phyloP scores from a whole-genome alignment of 768 basidiomycete genomes.

The Pleurotus pulmonarius region DNA sequence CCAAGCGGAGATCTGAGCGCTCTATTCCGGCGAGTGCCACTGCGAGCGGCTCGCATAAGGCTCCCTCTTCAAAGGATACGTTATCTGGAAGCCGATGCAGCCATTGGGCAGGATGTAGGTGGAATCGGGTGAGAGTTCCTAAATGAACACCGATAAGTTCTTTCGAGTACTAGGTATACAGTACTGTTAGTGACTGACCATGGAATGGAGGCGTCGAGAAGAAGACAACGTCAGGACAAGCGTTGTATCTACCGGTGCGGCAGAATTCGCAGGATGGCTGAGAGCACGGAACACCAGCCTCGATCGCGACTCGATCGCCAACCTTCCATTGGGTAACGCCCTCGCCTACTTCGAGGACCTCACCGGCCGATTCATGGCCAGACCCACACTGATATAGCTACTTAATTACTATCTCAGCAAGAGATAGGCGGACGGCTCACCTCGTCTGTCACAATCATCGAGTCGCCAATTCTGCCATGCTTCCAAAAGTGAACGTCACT shows the following conservation, averaged over 20 bases:
- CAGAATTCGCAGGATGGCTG: slow-evolving; percentile 59
- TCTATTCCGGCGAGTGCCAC: slow-evolving; percentile 69
- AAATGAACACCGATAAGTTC: slow-evolving; percentile 3
- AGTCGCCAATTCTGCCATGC: slow-evolving; percentile 64
- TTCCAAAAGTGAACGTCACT: slow-evolving; percentile 76
- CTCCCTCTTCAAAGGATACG: slow-evolving; percentile 64
- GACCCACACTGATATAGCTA: slow-evolving; percentile 48
- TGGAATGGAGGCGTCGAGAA: slow-evolving; percentile 71
- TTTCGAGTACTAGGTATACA: neutral
- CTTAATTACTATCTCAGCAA: neutral
- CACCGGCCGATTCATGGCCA: slow-evolving; percentile 69
- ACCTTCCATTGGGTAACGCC: slow-evolving; percentile 65
- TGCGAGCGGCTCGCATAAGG: slow-evolving; percentile 63
- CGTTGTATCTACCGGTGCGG: slow-evolving; percentile 59
- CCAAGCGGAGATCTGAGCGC: slow-evolving; percentile 59
- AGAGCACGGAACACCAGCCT: slow-evolving; percentile 67
- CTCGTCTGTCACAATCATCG: slow-evolving; percentile 69
- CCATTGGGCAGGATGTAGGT: slow-evolving; percentile 66
- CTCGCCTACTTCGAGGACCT: slow-evolving; percentile 60
- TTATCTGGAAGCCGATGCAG: slow-evolving; percentile 60
- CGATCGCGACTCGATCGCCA: slow-evolving; percentile 67
- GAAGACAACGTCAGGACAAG: slow-evolving; percentile 57
- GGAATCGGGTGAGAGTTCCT: slow-evolving; percentile 66
- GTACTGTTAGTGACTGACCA: slow-evolving; percentile 29
- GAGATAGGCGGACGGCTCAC: slow-evolving; percentile 22